A percentile compares a stretch with the other conserved stretches of the same genome.
These are phyloP conservation scores for Geranomyces variabilis DNA, from an alignment of 192 early-diverging fungal species.

Conservation along the genomic window DNA sequence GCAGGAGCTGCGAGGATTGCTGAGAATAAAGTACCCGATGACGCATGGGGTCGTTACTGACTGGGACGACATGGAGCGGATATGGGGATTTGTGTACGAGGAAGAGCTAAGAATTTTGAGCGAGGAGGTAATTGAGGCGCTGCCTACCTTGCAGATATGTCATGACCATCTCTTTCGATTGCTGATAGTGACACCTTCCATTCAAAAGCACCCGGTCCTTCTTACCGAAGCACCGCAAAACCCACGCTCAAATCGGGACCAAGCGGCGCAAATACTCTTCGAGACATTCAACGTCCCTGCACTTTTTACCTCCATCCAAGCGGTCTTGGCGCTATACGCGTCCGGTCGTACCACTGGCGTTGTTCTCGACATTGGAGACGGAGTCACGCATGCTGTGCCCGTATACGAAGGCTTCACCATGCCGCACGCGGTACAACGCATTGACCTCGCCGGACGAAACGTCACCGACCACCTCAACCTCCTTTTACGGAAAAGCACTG, in stretches of 20 bases:
- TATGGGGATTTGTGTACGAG: constrained; percentile 96
- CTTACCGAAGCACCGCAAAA: constrained; percentile 98
- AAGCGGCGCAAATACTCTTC: constrained; percentile 95
- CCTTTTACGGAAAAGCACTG: constrained; percentile 79
- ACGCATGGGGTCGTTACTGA: constrained; percentile 96
- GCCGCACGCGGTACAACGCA: constrained; percentile 88
- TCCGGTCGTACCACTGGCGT: constrained; percentile 97
- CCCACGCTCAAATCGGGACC: constrained; percentile 88
- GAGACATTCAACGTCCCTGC: constrained; percentile 99
- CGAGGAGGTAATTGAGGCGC: constrained; percentile 74
- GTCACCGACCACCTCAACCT: constrained; percentile 91
- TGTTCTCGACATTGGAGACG: constrained; percentile 95
- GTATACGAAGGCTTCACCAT: constrained; percentile 97
- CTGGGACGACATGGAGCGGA: constrained; percentile 99
- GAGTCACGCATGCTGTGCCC: constrained; percentile 92
- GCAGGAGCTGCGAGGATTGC: constrained; percentile 93
- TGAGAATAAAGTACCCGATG: constrained; percentile 93
- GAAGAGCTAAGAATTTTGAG: constrained; percentile 94
- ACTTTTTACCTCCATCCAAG: constrained; percentile 95
- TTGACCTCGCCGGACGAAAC: constrained; percentile 93
- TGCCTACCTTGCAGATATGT: too few species aligned
- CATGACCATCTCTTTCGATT: too few species aligned
- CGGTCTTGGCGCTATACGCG: constrained; percentile 94
- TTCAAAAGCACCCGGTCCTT: constrained; percentile 86
- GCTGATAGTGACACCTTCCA: too few species aligned